A percentile compares a stretch with the other conserved stretches of the same genome.
phyloP scores from a whole-genome alignment of 306 rosid species.

The Heteromeles arbutifolia region DNA sequence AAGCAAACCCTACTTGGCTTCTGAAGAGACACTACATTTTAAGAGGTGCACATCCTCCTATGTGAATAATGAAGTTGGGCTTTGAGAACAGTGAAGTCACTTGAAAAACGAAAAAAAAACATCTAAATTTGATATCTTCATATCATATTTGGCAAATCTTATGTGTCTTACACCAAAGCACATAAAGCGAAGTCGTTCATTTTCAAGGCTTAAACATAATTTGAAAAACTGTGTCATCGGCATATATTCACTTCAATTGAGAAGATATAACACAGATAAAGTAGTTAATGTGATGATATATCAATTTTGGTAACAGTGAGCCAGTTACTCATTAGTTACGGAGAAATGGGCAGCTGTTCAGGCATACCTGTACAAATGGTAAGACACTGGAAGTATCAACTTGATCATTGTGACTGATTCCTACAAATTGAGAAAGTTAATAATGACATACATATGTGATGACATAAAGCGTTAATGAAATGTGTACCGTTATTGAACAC shows the following conservation, averaged over 20 bases:
- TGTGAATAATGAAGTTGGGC: background rate
- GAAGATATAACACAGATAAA: background rate
- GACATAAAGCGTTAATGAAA: background rate
- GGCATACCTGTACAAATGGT: constrained; percentile 71
- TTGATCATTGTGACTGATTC: constrained; percentile 81
- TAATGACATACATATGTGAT: background rate
- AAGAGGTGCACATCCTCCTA: background rate
- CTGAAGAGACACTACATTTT: background rate
- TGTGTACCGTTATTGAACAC: constrained; percentile 85
- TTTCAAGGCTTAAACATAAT: background rate
- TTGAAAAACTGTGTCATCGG: background rate
- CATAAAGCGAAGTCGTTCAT: background rate
- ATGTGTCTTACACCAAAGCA: background rate
- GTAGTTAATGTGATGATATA: background rate
- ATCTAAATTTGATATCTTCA: background rate
- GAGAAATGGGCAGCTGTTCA: background rate
- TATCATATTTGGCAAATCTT: background rate
- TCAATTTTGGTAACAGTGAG: background rate
- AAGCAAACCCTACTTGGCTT: background rate
- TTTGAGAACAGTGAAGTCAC: background rate
- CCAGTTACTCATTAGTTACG: background rate
- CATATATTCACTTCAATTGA: background rate
- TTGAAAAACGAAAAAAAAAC: background rate
- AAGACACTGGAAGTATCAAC: constrained; percentile 42
- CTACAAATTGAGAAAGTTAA: constrained; percentile 32